phyloP scores from a whole-genome alignment of 768 basidiomycete genomes.

The Russula sp. region DNA sequence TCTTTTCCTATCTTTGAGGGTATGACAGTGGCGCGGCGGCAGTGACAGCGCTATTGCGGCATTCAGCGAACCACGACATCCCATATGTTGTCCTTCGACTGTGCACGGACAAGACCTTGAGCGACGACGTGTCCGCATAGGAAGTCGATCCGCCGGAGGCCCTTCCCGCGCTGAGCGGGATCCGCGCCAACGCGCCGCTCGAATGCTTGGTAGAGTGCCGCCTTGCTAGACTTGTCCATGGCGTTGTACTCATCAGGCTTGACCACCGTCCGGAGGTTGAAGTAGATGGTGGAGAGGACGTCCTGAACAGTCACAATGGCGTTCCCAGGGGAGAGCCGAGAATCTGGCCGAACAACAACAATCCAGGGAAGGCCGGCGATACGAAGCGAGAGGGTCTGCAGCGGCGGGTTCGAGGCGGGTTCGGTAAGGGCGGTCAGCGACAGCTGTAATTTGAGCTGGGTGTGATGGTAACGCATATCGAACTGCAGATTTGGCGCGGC shows the following conservation, averaged over 20 bases:
- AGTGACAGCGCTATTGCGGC: not conserved
- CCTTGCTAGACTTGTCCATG: not conserved
- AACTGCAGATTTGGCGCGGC: not conserved
- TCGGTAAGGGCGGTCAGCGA: not conserved
- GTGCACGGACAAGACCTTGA: conserved; percentile 11
- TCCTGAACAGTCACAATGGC: conserved; percentile 9
- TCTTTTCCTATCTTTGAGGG: conserved; percentile 7
- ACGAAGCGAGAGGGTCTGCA: not conserved
- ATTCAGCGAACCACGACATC: conserved; percentile 4
- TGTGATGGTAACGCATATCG: conserved; percentile 1
- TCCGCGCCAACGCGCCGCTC: conserved; percentile 4
- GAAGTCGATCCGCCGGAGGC: conserved; percentile 15
- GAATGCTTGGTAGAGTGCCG: not conserved
- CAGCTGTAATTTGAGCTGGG: not conserved
- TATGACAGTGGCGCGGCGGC: not conserved
- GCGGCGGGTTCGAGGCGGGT: not conserved
- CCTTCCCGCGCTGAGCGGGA: conserved; percentile 4
- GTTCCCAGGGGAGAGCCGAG: not conserved
- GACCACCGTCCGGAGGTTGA: conserved; percentile 8
- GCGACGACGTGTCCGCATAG: not conserved
- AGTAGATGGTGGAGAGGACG: not conserved
- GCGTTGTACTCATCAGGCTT: conserved; percentile 7
- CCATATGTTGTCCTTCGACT: conserved; percentile 15
- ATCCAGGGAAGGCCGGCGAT: conserved; percentile 5
- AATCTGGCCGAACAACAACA: not conserved